A percentile compares a stretch with the other conserved stretches of the same genome.
Conservation (phyloP, 768 basidiomycete species). For the Collybiopsis luxurians region DNA sequence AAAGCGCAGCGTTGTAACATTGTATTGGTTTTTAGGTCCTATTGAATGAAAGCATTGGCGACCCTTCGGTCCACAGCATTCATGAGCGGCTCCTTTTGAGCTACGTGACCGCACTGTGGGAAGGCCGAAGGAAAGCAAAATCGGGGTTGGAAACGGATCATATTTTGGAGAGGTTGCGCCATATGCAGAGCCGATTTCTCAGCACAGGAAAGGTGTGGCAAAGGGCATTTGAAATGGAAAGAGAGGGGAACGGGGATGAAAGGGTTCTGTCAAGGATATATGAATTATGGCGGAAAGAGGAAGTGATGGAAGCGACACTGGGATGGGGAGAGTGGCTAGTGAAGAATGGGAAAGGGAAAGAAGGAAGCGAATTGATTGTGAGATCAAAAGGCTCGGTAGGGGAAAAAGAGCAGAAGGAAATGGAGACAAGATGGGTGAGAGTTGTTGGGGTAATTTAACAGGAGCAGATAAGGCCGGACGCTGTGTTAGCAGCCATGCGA, state of each 20-base stretch:
- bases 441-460: neutral
- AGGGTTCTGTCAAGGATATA: slow-evolving; percentile 34
- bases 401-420: slow-evolving; percentile 24
- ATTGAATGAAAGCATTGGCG: slow-evolving; percentile 45
- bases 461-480: neutral
- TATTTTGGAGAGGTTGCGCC: slow-evolving; percentile 30
- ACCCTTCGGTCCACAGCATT: slow-evolving; percentile 27
- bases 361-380: slow-evolving; percentile 35
- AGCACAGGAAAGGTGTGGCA: slow-evolving; percentile 44
- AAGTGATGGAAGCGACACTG: slow-evolving; percentile 34
- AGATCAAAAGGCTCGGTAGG: slow-evolving; percentile 25
- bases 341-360: slow-evolving; percentile 32
- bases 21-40: slow-evolving; percentile 31
- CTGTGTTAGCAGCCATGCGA: neutral
- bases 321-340: slow-evolving; percentile 41
- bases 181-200: slow-evolving; percentile 39
- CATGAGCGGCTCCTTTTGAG: slow-evolving; percentile 45
- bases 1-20: slow-evolving; percentile 1
- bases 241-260: slow-evolving; percentile 14
- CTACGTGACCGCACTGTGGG: slow-evolving; percentile 35
- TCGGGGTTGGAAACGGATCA: slow-evolving; percentile 30
- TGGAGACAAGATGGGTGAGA: slow-evolving; percentile 34
- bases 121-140: slow-evolving; percentile 16
- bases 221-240: slow-evolving; percentile 34
- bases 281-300: slow-evolving; percentile 40